Evolutionary conservation across 371 early-diverging fungal species (phyloP).

Genomic region (Lichtheimia ornata): DNA sequence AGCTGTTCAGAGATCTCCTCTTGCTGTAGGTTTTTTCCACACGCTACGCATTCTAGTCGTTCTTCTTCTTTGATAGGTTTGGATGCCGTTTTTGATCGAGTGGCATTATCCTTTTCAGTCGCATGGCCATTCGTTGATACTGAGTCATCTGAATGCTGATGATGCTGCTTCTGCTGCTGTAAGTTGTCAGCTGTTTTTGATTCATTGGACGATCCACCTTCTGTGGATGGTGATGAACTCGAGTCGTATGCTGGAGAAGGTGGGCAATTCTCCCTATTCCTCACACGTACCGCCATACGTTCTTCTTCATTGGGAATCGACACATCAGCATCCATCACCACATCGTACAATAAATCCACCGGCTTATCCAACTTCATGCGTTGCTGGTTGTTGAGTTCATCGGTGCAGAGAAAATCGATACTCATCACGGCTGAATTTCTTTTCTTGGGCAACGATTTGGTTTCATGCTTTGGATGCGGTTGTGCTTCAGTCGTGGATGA

Average conservation of each 20-base stretch:
- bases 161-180: too few species aligned
- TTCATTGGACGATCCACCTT: too few species aligned
- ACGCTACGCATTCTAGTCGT: conserved; percentile 38
- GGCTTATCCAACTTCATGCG: conserved; percentile 14
- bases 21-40: conserved; percentile 28
- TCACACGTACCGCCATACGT: too few species aligned
- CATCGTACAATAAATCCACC: conserved; percentile 40
- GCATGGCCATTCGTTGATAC: too few species aligned
- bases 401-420: conserved; percentile 41
- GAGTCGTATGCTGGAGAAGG: too few species aligned
- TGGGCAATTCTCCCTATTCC: too few species aligned
- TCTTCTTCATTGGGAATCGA: too few species aligned
- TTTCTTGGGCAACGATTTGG: neutral
- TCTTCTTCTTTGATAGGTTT: conserved; percentile 16
- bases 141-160: too few species aligned
- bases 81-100: conserved; percentile 3
- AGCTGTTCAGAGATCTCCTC: conserved; percentile 35
- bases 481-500: neutral
- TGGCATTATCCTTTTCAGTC: too few species aligned
- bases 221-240: too few species aligned
- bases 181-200: too few species aligned
- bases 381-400: conserved; percentile 9
- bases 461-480: conserved; percentile 3
- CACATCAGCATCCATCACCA: conserved; percentile 37
- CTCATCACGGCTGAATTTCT: conserved; percentile 35